phyloP scores from a whole-genome alignment of 495 filamentous ascomycete species.

The Viridothelium virens region DNA sequence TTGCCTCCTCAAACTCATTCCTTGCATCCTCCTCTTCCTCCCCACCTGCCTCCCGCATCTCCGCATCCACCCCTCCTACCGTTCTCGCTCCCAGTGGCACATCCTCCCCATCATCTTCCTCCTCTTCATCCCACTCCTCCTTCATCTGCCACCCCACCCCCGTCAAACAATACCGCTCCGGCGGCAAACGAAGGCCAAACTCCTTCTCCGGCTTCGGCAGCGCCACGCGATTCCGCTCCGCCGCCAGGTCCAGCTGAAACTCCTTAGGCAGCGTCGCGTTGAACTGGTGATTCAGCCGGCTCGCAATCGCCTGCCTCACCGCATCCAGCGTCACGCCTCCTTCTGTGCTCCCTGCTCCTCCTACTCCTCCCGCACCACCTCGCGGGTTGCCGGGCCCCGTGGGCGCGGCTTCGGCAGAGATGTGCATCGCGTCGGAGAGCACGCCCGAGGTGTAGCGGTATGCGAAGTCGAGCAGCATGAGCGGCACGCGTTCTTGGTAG shows the following conservation, averaged over 20 bases:
- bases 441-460: slow-evolving; percentile 72
- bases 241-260: slow-evolving; percentile 73
- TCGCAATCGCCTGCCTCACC: slow-evolving; percentile 57
- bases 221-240: slow-evolving; percentile 71
- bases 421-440: slow-evolving; percentile 57
- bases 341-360: slow-evolving; percentile 24
- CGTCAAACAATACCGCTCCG: slow-evolving; percentile 84
- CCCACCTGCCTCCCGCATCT: slow-evolving; percentile 60
- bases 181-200: slow-evolving; percentile 72
- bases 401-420: slow-evolving; percentile 48
- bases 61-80: not conserved
- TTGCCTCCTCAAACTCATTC: slow-evolving; percentile 39
- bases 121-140: slow-evolving; percentile 61
- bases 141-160: slow-evolving; percentile 76
- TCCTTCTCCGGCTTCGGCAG: slow-evolving; percentile 70
- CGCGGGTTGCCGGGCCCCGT: slow-evolving; percentile 2
- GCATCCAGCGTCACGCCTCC: slow-evolving; percentile 47
- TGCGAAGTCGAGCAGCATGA: slow-evolving; percentile 92
- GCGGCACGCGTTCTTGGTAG: slow-evolving; percentile 89
- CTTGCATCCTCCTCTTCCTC: slow-evolving; percentile 55
- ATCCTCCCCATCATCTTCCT: slow-evolving; percentile 49
- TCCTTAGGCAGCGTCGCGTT: slow-evolving; percentile 67
- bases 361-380: slow-evolving; percentile 10
- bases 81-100: slow-evolving; percentile 2
- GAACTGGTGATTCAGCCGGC: slow-evolving; percentile 58